phyloP scores from a whole-genome alignment of 257 asterid species.

The Solanum medicagineum region DNA sequence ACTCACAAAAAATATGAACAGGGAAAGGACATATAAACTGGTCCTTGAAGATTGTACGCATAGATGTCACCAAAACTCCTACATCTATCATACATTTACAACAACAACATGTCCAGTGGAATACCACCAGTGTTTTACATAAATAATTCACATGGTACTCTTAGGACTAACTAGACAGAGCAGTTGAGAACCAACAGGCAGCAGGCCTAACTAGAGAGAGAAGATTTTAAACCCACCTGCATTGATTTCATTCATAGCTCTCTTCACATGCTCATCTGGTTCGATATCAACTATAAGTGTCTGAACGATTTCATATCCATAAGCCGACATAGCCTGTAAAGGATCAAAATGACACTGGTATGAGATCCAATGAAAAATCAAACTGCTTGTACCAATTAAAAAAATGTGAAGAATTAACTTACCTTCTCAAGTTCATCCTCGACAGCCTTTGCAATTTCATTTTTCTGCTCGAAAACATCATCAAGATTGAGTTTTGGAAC shows the following conservation, averaged over 20 bases:
- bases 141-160: not conserved
- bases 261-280: constrained; percentile 32
- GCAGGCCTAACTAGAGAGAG: not conserved
- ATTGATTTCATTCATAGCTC: constrained; percentile 33
- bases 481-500: constrained; percentile 24
- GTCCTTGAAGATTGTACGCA: not conserved
- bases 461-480: constrained; percentile 24
- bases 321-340: constrained; percentile 27
- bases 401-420: not conserved
- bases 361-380: not conserved
- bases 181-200: not conserved
- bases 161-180: not conserved
- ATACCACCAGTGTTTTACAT: not conserved
- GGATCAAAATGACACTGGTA: not conserved
- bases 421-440: constrained; percentile 32
- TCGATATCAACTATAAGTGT: constrained; percentile 30
- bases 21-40: not conserved
- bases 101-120: too few relatives aligned
- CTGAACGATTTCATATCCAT: constrained; percentile 28
- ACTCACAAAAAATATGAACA: not conserved
- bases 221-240: constrained; percentile 7
- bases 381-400: not conserved
- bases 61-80: not conserved
- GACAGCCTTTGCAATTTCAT: constrained; percentile 32
- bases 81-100: not conserved